Conservation (phyloP, 306 rosid genomes). For the Gleditsia sinensis region DNA sequence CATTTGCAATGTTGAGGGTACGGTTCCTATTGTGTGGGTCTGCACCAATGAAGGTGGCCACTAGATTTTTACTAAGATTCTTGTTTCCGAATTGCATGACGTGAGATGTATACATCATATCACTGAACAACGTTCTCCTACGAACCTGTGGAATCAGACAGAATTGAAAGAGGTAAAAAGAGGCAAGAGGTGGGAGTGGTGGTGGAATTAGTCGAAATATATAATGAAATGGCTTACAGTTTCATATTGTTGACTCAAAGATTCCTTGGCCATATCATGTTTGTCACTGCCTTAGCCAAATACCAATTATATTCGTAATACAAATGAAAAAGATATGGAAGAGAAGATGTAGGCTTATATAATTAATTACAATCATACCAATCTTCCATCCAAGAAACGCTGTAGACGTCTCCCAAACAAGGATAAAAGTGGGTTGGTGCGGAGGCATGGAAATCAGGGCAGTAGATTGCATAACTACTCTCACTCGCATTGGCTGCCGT, state of each 20-base stretch:
- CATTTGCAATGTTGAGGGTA: neutral
- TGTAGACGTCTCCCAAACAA: constrained; percentile 73
- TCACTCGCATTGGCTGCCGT: constrained; percentile 64
- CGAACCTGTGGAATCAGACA: no score
- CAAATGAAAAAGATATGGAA: neutral
- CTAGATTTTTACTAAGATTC: constrained; percentile 6
- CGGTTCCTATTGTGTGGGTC: neutral
- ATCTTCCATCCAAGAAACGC: constrained; percentile 82
- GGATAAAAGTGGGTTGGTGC: constrained; percentile 30
- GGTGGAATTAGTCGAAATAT: neutral
- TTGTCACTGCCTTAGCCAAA: constrained; percentile 55
- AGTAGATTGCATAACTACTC: constrained; percentile 56
- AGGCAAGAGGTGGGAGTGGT: no score
- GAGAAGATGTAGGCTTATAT: neutral
- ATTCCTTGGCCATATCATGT: constrained; percentile 48
- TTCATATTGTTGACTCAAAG: constrained; percentile 52
- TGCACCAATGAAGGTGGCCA: constrained; percentile 51
- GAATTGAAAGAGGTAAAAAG: no score
- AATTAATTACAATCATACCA: constrained; percentile 42
- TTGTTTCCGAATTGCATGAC: constrained; percentile 63
- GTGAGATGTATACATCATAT: constrained; percentile 8
- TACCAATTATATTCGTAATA: neutral
- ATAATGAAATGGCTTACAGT: constrained; percentile 36
- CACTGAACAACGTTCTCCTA: constrained; percentile 34
- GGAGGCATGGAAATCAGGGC: constrained; percentile 8